Percentiles rank a stretch among this genome's conserved stretches.
Evolutionary conservation across 768 basidiomycete genomes (phyloP).

Genomic region (Suillus sp.): DNA sequence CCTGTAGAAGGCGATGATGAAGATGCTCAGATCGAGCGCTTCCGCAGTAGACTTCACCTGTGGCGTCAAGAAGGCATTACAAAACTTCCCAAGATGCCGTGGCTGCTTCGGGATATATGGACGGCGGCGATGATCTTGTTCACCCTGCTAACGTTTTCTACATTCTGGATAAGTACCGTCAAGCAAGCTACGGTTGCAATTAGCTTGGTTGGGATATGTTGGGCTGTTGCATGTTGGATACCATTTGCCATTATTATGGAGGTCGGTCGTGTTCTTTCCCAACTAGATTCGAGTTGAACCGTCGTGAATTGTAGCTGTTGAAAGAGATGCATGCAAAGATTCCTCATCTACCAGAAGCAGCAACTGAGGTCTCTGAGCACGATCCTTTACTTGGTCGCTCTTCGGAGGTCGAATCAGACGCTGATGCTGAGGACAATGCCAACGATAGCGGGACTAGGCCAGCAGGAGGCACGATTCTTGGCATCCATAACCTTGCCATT

Average conservation of each 20-base stretch:
- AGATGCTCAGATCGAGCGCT: constrained; percentile 70
- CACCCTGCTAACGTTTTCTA: constrained; percentile 74
- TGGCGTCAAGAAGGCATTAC: constrained; percentile 87
- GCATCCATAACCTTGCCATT: constrained; percentile 94
- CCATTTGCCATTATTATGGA: constrained; percentile 99
- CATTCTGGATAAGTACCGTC: constrained; percentile 85
- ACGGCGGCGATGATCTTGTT: constrained; percentile 84
- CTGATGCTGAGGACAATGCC: constrained; percentile 35
- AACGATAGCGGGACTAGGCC: constrained; percentile 38
- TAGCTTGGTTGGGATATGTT: constrained; percentile 86
- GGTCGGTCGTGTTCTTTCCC: constrained; percentile 56
- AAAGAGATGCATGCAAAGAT: constrained; percentile 61
- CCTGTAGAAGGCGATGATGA: constrained; percentile 67
- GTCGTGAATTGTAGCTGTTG: constrained; percentile 51
- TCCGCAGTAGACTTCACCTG: constrained; percentile 68
- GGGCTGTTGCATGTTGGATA: constrained; percentile 98
- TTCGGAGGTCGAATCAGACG: constrained; percentile 45
- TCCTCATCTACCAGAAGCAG: constrained; percentile 22
- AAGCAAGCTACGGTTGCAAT: constrained; percentile 81
- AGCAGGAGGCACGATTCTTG: constrained; percentile 89
- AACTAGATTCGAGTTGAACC: not conserved
- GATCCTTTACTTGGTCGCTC: constrained; percentile 66
- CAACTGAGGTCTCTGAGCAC: constrained; percentile 40
- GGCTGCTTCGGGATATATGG: constrained; percentile 94
- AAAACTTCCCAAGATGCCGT: constrained; percentile 83